Base-by-base conservation (phyloP, 441 rosid species). In the Syzygium syzygioides region DNA sequence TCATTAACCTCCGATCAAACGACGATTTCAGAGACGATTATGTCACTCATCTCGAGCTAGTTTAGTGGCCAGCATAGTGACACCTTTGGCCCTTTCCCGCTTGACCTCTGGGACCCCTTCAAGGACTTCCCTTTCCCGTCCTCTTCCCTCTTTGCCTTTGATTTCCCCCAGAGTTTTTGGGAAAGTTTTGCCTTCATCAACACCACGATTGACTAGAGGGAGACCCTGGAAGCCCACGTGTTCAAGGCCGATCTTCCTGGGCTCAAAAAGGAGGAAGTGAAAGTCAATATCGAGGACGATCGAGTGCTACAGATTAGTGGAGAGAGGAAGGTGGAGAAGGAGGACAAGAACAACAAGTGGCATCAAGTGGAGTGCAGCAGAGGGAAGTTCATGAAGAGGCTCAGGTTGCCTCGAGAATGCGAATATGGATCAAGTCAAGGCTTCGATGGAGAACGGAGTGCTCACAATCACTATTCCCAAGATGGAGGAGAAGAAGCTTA, bases 171-270 rank as follows among this genome's bases (percentile, higher is more conserved):
- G 2, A 59, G 30, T 14, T 59, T 59, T 30, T 2, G 87, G 18
- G 87, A 86, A 13, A 86, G 34, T 53, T 14, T 28, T 12, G 87
- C 34, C 17, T 41, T 86, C 30, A 55, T 6, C 79, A 37, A 26
- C 79, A 50, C 87, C 2, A 12, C 55, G n/a, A 62, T 86, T 14
- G 87, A 86, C 76, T 86, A 55, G 87, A 86, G 18, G 87, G 87
- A 86, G 71, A 86, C 79, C 79, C 25, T 52, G 32, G 76, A 86
- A 25, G 87, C 76, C 1, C 87, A 59, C 34, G 30, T 59, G 50
- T 86, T 86, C 87, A 86, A 86, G 87, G 87, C 54, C 30, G 87
- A 86, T 59, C 87, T 41, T 14, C 87, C 76, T 1, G 54, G 87
- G 66, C 55, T 86, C 64, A 55, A 57, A 52, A 86, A 86, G 48